phyloP scores from a whole-genome alignment of 768 basidiomycete genomes.

The Podaxis carcinomalis region DNA sequence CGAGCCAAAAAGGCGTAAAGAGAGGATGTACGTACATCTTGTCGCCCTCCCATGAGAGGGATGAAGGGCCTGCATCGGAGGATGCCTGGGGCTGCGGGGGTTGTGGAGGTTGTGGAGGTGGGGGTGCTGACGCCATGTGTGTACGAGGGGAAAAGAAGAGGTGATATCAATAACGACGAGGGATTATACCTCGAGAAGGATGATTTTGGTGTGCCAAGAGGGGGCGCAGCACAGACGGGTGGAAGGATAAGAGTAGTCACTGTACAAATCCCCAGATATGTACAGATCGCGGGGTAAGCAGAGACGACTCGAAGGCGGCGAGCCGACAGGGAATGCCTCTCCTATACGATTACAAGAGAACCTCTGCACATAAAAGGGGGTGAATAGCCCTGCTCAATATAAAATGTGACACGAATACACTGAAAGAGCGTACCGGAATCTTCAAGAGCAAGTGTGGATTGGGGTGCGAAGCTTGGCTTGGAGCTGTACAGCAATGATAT shows the following conservation, averaged over 20 bases:
- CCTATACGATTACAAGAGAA: neutral
- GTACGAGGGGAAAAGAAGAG: neutral
- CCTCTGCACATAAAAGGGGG: neutral
- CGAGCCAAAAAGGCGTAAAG: slow-evolving; percentile 3
- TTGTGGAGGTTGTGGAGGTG: slow-evolving; percentile 20
- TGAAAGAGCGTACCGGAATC: neutral
- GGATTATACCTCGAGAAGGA: neutral
- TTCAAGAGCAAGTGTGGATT: neutral
- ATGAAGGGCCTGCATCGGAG: slow-evolving; percentile 14
- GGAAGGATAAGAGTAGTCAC: neutral
- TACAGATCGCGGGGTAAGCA: neutral
- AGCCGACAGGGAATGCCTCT: neutral
- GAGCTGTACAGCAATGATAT: neutral
- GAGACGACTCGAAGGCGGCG: neutral
- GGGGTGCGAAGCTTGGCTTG: neutral
- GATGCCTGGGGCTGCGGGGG: slow-evolving; percentile 20
- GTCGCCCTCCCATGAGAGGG: slow-evolving; percentile 78
- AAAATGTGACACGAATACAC: neutral
- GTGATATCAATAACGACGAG: neutral
- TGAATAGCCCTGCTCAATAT: neutral
- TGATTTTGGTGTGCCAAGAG: slow-evolving; percentile 1
- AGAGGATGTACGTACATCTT: slow-evolving; percentile 55
- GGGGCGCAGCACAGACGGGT: neutral
- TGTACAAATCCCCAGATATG: neutral
- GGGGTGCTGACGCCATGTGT: slow-evolving; percentile 26